Percentiles rank a stretch among this genome's conserved stretches.
phyloP scores from a whole-genome alignment of 768 basidiomycete species.

The Sutorius australiensis region DNA sequence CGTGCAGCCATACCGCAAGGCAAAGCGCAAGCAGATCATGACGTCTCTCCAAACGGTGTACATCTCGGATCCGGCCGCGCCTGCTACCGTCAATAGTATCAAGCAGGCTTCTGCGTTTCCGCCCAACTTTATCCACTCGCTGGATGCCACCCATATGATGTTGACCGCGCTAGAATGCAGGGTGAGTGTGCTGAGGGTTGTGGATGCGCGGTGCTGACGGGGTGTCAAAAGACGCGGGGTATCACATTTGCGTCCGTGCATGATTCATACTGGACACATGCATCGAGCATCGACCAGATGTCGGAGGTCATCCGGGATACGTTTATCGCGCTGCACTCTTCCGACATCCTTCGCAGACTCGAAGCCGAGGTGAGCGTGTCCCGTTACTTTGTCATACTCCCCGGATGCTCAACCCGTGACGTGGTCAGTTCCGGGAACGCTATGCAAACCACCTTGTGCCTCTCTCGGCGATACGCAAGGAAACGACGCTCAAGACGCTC shows the following conservation, averaged over 20 bases:
- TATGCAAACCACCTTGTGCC: constrained; percentile 74
- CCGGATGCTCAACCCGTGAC: background rate
- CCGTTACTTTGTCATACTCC: background rate
- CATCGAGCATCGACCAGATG: constrained; percentile 83
- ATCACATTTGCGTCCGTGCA: constrained; percentile 94
- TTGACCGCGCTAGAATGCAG: constrained; percentile 87
- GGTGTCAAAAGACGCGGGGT: constrained; percentile 49
- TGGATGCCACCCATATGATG: constrained; percentile 99
- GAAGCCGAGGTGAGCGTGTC: constrained; percentile 58
- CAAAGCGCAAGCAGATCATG: constrained; percentile 74
- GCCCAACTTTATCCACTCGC: constrained; percentile 96
- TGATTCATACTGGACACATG: constrained; percentile 99
- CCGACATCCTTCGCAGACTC: constrained; percentile 74
- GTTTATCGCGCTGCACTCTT: constrained; percentile 89
- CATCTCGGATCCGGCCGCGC: constrained; percentile 81
- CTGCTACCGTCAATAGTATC: constrained; percentile 71
- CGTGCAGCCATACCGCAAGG: constrained; percentile 92
- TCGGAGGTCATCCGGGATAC: constrained; percentile 85
- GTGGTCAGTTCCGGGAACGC: constrained; percentile 62
- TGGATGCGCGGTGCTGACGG: background rate
- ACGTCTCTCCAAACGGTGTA: constrained; percentile 84
- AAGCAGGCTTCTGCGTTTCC: constrained; percentile 98
- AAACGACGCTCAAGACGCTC: constrained; percentile 39
- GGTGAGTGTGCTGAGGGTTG: constrained; percentile 40
- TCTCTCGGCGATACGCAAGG: constrained; percentile 41